phyloP scores from a whole-genome alignment of 2,329 filamentous ascomycete genomes.

The Phoma sp. region DNA sequence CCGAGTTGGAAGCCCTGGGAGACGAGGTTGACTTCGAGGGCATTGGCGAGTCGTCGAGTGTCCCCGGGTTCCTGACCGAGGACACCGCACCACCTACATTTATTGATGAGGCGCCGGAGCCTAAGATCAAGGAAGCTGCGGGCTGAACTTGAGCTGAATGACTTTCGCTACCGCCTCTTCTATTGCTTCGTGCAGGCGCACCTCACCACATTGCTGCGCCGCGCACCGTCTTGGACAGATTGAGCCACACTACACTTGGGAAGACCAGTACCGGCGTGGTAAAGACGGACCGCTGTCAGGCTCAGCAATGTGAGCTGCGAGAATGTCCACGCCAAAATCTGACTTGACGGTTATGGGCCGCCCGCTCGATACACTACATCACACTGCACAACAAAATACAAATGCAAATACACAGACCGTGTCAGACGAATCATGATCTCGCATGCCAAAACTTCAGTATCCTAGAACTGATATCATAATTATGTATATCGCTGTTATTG shows the following conservation, averaged over 20 bases:
- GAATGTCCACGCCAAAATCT: no score
- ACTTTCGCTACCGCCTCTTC: background rate
- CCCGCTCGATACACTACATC: no score
- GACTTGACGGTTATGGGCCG: background rate
- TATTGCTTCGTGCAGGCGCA: background rate
- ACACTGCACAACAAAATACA: no score
- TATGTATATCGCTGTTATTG: background rate
- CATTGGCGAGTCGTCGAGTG: conserved; percentile 62
- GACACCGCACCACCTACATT: conserved; percentile 83
- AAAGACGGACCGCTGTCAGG: no score
- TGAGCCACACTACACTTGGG: background rate
- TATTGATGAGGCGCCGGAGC: conserved; percentile 85
- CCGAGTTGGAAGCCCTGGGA: conserved; percentile 91
- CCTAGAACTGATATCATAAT: no score
- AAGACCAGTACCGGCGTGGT: background rate
- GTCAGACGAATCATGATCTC: no score
- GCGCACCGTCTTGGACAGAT: background rate
- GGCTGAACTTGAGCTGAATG: conserved; percentile 43
- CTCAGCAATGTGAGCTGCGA: no score
- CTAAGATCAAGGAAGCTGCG: conserved; percentile 81
- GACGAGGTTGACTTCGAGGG: conserved; percentile 91
- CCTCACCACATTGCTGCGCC: background rate
- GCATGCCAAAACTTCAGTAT: no score
- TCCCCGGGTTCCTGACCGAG: conserved; percentile 89
- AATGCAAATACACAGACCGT: no score